These are phyloP conservation scores for Tulasnella sp. DNA, from an alignment of 768 basidiomycete species.

Conservation along the genomic window DNA sequence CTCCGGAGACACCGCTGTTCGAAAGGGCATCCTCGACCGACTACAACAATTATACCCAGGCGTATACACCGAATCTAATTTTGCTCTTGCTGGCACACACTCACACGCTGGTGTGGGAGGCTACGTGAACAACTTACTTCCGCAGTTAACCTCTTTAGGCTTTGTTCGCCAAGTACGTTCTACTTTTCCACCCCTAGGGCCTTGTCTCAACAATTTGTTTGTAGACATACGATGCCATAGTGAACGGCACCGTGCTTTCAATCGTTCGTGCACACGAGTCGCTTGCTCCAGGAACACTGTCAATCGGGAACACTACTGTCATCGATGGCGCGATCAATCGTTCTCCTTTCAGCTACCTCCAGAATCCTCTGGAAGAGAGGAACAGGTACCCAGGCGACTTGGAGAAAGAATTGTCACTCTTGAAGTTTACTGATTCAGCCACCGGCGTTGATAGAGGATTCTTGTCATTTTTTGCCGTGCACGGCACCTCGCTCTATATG, in stretches of 20 bases:
- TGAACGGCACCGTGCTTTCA: constrained; percentile 41
- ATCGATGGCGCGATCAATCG: constrained; percentile 59
- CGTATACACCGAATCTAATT: constrained; percentile 54
- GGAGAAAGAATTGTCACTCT: constrained; percentile 58
- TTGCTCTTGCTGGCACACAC: constrained; percentile 65
- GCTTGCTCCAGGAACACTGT: constrained; percentile 45
- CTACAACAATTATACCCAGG: constrained; percentile 46
- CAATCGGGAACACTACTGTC: constrained; percentile 49
- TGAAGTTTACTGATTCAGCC: constrained; percentile 45
- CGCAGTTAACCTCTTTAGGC: constrained; percentile 60
- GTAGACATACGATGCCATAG: constrained; percentile 58
- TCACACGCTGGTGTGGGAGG: constrained; percentile 64
- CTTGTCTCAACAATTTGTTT: not conserved
- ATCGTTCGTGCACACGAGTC: constrained; percentile 53
- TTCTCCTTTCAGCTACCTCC: constrained; percentile 61
- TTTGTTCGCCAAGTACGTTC: constrained; percentile 36
- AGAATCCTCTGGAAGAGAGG: constrained; percentile 59
- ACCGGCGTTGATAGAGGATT: constrained; percentile 49
- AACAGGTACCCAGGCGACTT: constrained; percentile 54
- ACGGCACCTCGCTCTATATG: constrained; percentile 68
- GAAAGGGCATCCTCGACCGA: constrained; percentile 49
- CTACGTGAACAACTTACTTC: constrained; percentile 64
- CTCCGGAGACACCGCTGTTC: constrained; percentile 68
- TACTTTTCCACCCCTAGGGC: not conserved
- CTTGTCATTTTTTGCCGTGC: constrained; percentile 63